These are phyloP conservation scores for Salix dunnii DNA, from an alignment of 345 rosid species.

Conservation along the genomic window DNA sequence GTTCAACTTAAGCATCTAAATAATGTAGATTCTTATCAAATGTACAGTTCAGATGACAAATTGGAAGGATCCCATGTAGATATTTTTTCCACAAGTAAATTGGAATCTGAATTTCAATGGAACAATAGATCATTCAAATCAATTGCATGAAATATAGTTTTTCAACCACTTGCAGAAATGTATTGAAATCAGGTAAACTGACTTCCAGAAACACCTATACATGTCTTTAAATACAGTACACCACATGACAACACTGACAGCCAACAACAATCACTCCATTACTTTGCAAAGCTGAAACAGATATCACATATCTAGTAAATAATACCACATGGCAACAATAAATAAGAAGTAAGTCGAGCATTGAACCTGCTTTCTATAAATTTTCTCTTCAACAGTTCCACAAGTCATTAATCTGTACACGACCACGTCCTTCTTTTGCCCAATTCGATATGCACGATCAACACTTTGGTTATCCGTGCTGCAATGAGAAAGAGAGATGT, in stretches of 20 bases:
- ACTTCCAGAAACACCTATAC: neutral
- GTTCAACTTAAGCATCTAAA: neutral
- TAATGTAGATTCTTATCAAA: neutral
- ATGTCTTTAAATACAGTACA: neutral
- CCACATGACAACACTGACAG: neutral
- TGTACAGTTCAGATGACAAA: neutral
- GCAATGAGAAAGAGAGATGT: slow-evolving; percentile 20
- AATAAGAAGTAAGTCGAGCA: neutral
- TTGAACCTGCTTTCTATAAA: slow-evolving; percentile 86
- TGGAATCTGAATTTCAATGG: neutral
- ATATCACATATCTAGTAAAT: neutral
- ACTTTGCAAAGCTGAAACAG: neutral
- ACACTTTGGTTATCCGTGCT: slow-evolving; percentile 98
- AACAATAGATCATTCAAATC: neutral
- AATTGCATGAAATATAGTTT: neutral
- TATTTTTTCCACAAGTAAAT: too few relatives aligned
- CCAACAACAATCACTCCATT: neutral
- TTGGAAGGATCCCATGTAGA: too few relatives aligned
- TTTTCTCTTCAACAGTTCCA: slow-evolving; percentile 98
- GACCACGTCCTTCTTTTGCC: slow-evolving; percentile 85
- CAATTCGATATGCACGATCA: slow-evolving; percentile 98
- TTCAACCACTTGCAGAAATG: neutral
- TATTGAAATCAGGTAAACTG: neutral
- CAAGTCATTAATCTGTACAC: slow-evolving; percentile 94
- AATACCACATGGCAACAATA: neutral